Percentiles rank a stretch among this genome's conserved stretches.
These are phyloP conservation scores for Neurospora sp. DNA, from an alignment of 495 filamentous ascomycete genomes.

Conservation along the genomic window DNA sequence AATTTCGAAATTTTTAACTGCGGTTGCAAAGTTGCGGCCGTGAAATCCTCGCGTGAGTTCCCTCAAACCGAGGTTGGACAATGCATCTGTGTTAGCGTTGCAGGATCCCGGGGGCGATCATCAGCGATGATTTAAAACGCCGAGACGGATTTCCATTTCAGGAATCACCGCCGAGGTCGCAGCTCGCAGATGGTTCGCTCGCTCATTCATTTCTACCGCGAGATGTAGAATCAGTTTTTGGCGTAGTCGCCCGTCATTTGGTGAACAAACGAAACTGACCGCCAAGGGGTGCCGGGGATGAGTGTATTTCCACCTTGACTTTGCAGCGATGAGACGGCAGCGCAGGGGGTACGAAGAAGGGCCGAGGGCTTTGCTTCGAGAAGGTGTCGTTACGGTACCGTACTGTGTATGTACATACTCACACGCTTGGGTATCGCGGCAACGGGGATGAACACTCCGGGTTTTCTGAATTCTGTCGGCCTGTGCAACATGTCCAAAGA, in stretches of 20 bases:
- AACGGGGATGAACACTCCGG: neutral
- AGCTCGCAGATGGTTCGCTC: slow-evolving; percentile 1
- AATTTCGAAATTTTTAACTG: neutral
- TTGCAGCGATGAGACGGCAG: neutral
- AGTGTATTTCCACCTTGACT: neutral
- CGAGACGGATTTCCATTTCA: slow-evolving; percentile 15
- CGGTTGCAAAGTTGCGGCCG: neutral
- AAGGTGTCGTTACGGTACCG: neutral
- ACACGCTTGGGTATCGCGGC: neutral
- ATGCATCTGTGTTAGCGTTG: neutral
- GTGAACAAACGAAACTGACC: neutral
- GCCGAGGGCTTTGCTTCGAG: neutral
- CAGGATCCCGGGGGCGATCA: slow-evolving; percentile 9
- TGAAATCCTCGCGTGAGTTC: slow-evolving; percentile 1
- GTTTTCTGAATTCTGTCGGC: neutral
- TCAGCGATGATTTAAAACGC: neutral
- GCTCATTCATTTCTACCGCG: neutral
- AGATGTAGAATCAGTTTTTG: neutral
- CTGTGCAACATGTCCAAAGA: neutral
- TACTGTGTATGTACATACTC: neutral
- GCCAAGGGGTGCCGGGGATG: neutral
- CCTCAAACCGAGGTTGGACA: slow-evolving; percentile 12
- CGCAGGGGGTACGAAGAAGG: neutral
- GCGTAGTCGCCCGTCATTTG: neutral
- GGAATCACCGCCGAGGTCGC: slow-evolving; percentile 16